Base-by-base conservation (phyloP, 306 rosid species). In the Cucurbita pepo region DNA sequence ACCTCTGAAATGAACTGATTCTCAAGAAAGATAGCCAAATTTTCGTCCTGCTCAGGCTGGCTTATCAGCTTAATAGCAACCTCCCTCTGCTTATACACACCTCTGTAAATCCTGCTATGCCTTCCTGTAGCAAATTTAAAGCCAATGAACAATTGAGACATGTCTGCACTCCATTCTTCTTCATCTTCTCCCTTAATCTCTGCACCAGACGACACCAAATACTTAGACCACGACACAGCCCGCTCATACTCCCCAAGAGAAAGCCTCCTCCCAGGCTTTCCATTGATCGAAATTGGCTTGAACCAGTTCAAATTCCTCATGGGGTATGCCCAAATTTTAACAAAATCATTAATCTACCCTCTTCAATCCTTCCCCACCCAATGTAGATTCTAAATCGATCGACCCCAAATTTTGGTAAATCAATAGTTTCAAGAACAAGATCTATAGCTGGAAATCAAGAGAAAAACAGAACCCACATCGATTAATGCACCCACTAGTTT, bases 221-320 rank as follows among this genome's bases (percentile, higher is more conserved):
- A 95, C 81, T 89, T 95, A 5, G 99, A 95, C 99, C 99, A 95
- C 34, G 99, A 95, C 71, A 85, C 96, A 7, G 99, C 99, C 38
- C 99, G 65, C 53, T 75, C 83, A 83, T 89, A 95, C 78, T 95
- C 97, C 4, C 92, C 92, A 11, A 95, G 86, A 0, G 97, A 91
- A 13, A 89, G 83, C 74, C 79, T 85, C 79, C 86, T 79, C 77
- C 78, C 85, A 10, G 77, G 60, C 75, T 77, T 86, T 40, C 88
- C 87, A 56, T 76, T 86, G 81, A 74, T 83, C 13, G 87, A 74
- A 72, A 77, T 84, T 69, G 85, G 84, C 79, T 82, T 89, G 52
- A 81, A 79, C 88, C 91, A 86, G 77, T 69, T 53, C 19, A 85
- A 75, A 50, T 53, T 75, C 47, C 58, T 75, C 78, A 63, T 75